Evolutionary conservation across 2,329 filamentous ascomycete species (phyloP).

Genomic region (Magnaporthiopsis rhizophila): DNA sequence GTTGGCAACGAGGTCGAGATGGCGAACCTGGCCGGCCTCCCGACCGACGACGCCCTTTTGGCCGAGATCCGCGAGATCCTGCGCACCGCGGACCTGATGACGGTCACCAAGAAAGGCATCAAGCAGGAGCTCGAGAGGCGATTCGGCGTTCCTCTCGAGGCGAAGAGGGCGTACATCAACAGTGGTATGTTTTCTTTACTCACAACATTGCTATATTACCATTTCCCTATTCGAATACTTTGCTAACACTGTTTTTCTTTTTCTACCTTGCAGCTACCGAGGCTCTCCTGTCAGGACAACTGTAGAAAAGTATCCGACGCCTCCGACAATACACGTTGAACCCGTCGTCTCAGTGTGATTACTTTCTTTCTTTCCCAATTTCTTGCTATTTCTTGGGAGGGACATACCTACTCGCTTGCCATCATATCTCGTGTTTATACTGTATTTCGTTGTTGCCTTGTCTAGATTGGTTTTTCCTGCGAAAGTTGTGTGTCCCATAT

Average conservation of each 20-base stretch:
- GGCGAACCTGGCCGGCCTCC: slow-evolving; percentile 65
- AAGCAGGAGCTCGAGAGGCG: slow-evolving; percentile 87
- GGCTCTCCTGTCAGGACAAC: slow-evolving; percentile 67
- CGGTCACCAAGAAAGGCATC: slow-evolving; percentile 96
- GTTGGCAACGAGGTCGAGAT: slow-evolving; percentile 57
- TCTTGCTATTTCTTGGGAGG: not conserved
- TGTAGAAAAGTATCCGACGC: slow-evolving; percentile 36
- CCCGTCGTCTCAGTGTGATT: not conserved
- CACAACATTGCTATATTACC: not conserved
- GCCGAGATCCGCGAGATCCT: slow-evolving; percentile 94
- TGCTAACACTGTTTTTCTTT: slow-evolving; percentile 10
- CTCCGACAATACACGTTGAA: not conserved
- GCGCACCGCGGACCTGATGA: slow-evolving; percentile 89
- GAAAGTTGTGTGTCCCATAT: not conserved
- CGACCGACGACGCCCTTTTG: slow-evolving; percentile 81
- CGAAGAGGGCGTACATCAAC: slow-evolving; percentile 88
- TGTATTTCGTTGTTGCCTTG: not conserved
- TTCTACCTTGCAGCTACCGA: slow-evolving; percentile 53
- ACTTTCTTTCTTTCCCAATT: not conserved
- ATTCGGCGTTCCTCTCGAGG: slow-evolving; percentile 79
- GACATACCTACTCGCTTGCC: not conserved
- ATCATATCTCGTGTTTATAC: not conserved
- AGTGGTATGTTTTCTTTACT: slow-evolving; percentile 56
- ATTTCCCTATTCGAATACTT: slow-evolving; percentile 19
- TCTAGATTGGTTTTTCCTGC: not conserved